phyloP scores from a whole-genome alignment of 768 basidiomycete genomes.

The Pisolithus tinctorius region DNA sequence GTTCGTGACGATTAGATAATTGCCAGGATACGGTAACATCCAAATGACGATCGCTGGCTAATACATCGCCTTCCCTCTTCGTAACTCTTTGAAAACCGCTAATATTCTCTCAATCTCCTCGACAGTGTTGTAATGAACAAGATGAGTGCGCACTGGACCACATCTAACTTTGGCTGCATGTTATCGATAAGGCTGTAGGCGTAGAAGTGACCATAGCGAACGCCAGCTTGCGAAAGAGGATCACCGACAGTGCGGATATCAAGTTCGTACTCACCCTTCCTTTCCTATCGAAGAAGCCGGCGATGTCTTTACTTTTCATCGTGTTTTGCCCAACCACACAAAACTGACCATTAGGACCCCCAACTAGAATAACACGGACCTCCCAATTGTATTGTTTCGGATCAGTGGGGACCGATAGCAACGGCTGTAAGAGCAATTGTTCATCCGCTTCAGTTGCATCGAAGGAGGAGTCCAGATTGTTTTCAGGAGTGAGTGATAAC shows the following conservation, averaged over 20 bases:
- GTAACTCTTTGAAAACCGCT: conserved; percentile 38
- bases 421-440: conserved; percentile 43
- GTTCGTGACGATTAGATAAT: too few species aligned
- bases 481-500: conserved; percentile 45
- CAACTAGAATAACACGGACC: conserved; percentile 47
- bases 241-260: background rate
- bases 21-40: too few species aligned
- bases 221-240: conserved; percentile 49
- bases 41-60: too few species aligned
- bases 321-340: conserved; percentile 54
- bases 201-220: conserved; percentile 75
- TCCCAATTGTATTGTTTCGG: conserved; percentile 46
- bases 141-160: conserved; percentile 65
- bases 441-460: conserved; percentile 57
- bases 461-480: conserved; percentile 45
- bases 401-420: conserved; percentile 51
- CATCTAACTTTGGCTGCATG: conserved; percentile 50
- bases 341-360: conserved; percentile 70
- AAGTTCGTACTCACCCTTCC: conserved; percentile 44
- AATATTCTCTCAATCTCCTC: conserved; percentile 62
- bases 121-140: conserved; percentile 77
- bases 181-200: conserved; percentile 56
- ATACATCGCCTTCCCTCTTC: background rate
- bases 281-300: conserved; percentile 55
- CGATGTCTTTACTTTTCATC: conserved; percentile 57